Conservation (phyloP, 306 rosid species). For the Mimosa pudica region DNA sequence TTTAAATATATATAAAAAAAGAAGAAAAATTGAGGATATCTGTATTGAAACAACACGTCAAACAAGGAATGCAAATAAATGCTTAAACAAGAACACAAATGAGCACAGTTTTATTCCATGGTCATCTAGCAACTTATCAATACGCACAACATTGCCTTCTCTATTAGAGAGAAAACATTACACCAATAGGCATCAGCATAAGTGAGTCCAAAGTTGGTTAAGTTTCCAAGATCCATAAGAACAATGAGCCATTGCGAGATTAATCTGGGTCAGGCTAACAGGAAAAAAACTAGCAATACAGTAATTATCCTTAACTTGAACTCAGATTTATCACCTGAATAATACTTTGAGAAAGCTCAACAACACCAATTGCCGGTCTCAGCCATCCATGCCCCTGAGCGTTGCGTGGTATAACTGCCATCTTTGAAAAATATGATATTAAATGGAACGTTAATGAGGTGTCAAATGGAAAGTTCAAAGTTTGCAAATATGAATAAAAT, state of each 20-base stretch:
- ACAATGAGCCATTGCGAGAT: constrained; percentile 4
- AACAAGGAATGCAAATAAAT: constrained; percentile 12
- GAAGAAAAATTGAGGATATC: constrained; percentile 13
- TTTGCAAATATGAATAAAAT: constrained; percentile 24
- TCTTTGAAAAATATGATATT: constrained; percentile 45
- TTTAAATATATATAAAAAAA: neutral
- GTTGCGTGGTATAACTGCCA: constrained; percentile 93
- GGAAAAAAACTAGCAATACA: constrained; percentile 8
- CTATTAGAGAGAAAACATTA: neutral
- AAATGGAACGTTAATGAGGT: neutral
- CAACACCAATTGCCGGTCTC: constrained; percentile 96
- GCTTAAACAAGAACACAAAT: neutral
- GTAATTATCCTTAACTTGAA: constrained; percentile 4
- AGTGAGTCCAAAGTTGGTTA: constrained; percentile 7
- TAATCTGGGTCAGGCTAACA: constrained; percentile 11
- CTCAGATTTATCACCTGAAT: constrained; percentile 72
- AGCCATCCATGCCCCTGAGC: constrained; percentile 99
- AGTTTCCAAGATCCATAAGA: neutral
- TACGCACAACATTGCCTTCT: neutral
- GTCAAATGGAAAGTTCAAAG: constrained; percentile 22
- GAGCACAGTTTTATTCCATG: neutral
- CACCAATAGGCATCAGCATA: neutral
- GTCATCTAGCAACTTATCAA: neutral
- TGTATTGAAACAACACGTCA: neutral
- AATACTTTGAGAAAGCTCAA: constrained; percentile 93